Conservation (phyloP, 2,329 filamentous ascomycete species). For the Cyphellophora attinorum region DNA sequence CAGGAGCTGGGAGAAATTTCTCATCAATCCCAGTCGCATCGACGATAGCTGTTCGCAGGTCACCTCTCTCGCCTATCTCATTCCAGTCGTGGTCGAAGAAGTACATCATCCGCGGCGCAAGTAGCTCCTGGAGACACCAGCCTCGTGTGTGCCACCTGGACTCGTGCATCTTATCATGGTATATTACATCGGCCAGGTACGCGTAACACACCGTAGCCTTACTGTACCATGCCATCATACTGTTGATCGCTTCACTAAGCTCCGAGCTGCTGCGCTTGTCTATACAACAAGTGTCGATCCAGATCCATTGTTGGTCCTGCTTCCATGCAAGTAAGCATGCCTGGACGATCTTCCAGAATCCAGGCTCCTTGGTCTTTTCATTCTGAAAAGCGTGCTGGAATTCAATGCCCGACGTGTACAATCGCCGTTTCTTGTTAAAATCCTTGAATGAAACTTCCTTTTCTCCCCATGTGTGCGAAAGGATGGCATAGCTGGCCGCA, state of each 20-base stretch:
- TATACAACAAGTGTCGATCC: slow-evolving; percentile 20
- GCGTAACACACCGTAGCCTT: slow-evolving; percentile 15
- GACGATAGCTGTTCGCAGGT: too few relatives aligned
- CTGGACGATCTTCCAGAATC: too few relatives aligned
- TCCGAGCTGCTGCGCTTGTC: slow-evolving; percentile 15
- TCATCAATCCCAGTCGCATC: too few relatives aligned
- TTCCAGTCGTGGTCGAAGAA: slow-evolving; percentile 10
- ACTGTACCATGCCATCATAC: slow-evolving; percentile 17
- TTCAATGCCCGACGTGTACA: too few relatives aligned
- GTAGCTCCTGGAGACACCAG: slow-evolving; percentile 18
- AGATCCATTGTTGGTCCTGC: too few relatives aligned
- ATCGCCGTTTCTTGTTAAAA: too few relatives aligned
- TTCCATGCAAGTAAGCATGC: too few relatives aligned
- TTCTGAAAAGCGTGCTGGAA: too few relatives aligned
- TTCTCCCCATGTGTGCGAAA: slow-evolving; percentile 14
- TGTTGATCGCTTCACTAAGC: slow-evolving; percentile 14
- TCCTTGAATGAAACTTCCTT: slow-evolving; percentile 14
- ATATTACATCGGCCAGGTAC: slow-evolving; percentile 11
- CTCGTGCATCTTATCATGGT: not conserved
- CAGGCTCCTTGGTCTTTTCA: too few relatives aligned
- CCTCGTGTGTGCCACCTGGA: slow-evolving; percentile 12
- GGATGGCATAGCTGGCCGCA: slow-evolving; percentile 16
- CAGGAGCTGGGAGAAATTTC: too few relatives aligned
- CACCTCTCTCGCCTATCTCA: not conserved
- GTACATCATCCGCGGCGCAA: slow-evolving; percentile 10